These are phyloP conservation scores for Chamaenerion angustifolium DNA, from an alignment of 345 rosid species.

Conservation along the genomic window DNA sequence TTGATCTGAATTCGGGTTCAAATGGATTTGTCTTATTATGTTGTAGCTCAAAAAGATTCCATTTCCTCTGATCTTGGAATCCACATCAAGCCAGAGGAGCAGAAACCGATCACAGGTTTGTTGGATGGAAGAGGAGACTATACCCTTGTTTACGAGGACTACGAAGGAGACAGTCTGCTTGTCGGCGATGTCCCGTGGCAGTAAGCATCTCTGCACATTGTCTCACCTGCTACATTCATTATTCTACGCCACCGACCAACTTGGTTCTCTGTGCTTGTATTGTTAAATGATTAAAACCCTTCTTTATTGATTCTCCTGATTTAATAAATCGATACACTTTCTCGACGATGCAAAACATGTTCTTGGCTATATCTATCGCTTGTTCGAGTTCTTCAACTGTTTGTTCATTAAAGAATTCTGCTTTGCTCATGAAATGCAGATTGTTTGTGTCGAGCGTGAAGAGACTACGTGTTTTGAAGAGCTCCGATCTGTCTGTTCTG, in stretches of 20 bases:
- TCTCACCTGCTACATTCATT: not conserved
- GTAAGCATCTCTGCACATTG: constrained; percentile 47
- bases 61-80: constrained; percentile 29
- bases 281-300: not conserved
- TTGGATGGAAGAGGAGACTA: constrained; percentile 82
- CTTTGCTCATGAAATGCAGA: constrained; percentile 21
- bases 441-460: constrained; percentile 82
- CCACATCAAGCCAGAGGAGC: constrained; percentile 40
- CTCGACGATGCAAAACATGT: not conserved
- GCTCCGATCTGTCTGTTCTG: constrained; percentile 44
- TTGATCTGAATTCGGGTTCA: constrained; percentile 1
- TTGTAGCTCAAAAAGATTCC: constrained; percentile 66
- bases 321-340: not conserved
- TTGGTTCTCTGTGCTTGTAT: no score
- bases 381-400: not conserved
- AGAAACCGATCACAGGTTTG: constrained; percentile 50
- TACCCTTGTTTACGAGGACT: constrained; percentile 91
- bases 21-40: constrained; percentile 1
- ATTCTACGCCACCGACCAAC: not conserved
- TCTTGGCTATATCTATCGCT: not conserved
- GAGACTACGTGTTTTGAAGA: constrained; percentile 88
- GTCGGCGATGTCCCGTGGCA: constrained; percentile 99
- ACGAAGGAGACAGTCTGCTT: constrained; percentile 98
- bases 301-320: not conserved
- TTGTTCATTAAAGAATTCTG: not conserved